phyloP scores from a whole-genome alignment of 208 protist genomes.

The Wallacemonas sp. region DNA sequence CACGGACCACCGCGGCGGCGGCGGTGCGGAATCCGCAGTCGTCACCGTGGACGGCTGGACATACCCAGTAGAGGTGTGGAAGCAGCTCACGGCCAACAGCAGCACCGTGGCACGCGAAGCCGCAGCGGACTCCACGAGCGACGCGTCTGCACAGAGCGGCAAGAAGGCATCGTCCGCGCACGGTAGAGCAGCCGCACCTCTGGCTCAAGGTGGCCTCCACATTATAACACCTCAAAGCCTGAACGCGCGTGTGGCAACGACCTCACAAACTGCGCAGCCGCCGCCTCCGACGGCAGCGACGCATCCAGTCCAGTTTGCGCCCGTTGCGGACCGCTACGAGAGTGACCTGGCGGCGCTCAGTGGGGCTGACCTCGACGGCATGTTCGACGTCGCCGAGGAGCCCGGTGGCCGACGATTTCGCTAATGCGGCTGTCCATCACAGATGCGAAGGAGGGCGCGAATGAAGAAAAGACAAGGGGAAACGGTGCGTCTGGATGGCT shows the following conservation, averaged over 20 bases:
- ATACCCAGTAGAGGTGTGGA: neutral
- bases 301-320: neutral
- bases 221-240: too few species aligned
- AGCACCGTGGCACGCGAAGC: neutral
- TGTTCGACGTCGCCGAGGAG: constrained; percentile 62
- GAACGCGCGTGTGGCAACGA: too few species aligned
- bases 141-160: too few species aligned
- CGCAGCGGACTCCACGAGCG: too few species aligned
- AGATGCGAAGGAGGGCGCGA: too few species aligned
- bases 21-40: too few species aligned
- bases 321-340: neutral
- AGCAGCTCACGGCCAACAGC: neutral
- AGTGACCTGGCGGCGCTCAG: constrained; percentile 26
- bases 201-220: too few species aligned
- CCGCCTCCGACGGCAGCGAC: neutral
- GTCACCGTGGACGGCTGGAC: constrained; percentile 1
- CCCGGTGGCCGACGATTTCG: constrained; percentile 39
- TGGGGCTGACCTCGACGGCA: constrained; percentile 31
- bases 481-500: too few species aligned
- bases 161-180: too few species aligned
- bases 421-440: neutral
- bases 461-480: too few species aligned
- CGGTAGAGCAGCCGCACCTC: too few species aligned
- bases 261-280: neutral
- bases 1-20: too few species aligned